Percentiles rank a stretch among this genome's conserved stretches.
These are phyloP conservation scores for Cytospora piceae DNA, from an alignment of 2,329 filamentous ascomycete species.

Conservation along the genomic window DNA sequence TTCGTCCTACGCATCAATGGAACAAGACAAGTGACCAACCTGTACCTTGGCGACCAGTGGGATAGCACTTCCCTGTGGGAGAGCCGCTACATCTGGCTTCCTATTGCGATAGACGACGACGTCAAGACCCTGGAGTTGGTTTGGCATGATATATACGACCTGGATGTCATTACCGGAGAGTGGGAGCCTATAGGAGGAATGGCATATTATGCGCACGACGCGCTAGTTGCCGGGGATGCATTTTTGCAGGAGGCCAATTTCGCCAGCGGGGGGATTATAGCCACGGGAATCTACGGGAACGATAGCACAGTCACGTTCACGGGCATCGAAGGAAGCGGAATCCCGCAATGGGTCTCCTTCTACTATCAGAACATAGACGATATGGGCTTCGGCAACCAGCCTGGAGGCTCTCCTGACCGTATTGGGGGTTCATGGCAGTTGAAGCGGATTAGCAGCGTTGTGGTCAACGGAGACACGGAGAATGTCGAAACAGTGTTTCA, in stretches of 20 bases:
- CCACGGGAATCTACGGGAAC: constrained; percentile 58
- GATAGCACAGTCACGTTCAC: constrained; percentile 57
- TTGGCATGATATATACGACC: constrained; percentile 61
- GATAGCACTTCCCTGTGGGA: constrained; percentile 61
- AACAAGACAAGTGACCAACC: constrained; percentile 51
- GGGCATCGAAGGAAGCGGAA: constrained; percentile 51
- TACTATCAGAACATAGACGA: constrained; percentile 64
- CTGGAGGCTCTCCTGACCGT: constrained; percentile 60
- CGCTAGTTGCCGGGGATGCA: constrained; percentile 49
- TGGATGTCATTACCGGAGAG: constrained; percentile 56
- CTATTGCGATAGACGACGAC: constrained; percentile 54
- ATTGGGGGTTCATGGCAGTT: constrained; percentile 64
- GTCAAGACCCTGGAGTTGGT: constrained; percentile 53
- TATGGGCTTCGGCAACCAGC: constrained; percentile 61
- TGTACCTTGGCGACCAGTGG: constrained; percentile 59
- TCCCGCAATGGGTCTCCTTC: constrained; percentile 61
- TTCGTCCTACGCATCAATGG: constrained; percentile 53
- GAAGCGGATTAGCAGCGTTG: constrained; percentile 61
- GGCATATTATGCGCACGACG: constrained; percentile 51
- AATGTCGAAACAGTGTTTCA: constrained; percentile 55
- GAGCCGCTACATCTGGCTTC: constrained; percentile 60
- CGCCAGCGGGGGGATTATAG: constrained; percentile 49
- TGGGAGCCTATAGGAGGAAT: constrained; percentile 51
- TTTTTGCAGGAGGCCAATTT: constrained; percentile 61
- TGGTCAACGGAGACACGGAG: constrained; percentile 54